Evolutionary conservation across 2,329 filamentous ascomycete genomes (phyloP), one percentile per base, ranked within the genome.

Genomic region (Fusarium verticillioides): DNA sequence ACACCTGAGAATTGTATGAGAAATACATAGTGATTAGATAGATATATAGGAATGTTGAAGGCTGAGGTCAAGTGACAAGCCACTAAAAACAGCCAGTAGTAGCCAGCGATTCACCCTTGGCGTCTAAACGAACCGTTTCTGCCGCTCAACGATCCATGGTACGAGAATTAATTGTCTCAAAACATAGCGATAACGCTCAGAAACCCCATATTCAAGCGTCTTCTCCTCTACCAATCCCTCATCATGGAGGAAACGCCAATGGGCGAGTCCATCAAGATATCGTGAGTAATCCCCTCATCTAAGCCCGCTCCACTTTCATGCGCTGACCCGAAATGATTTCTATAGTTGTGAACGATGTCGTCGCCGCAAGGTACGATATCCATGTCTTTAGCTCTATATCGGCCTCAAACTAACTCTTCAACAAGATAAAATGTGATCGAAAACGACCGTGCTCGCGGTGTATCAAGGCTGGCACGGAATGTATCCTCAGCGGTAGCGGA

Each of bases 361-460:
- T 59, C 80, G 82, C 40, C 80, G 84, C 63, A 85, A 85, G 80
- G 84, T 85, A 50, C 52, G 75, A 54, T 50, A 10, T 28, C 19
- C 44, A 47, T 46, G 15, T 30, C 44, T 36, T 13, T 21, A 12
- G 23, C 6, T 30, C n/a, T 42, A 19, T 30, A 19, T n/a, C n/a
- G 7, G 26, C 21, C 4, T 43, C n/a, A 28, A 16, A 19, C 56
- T 71, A 7, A 71, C n/a, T n/a, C 4, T 18, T 23, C 8, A 43
- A 26, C 19, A 54, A 88, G 82, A 85, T 89, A 42, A 89, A 87
- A 80, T 89, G 87, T 76, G 85, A 88, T 75, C 84, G 87, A 7
- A 83, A 83, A 50, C 79, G 83, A 19, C 87, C 87, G 18, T 89
- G 87, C 73, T 83, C 83, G 37, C 85, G 84, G 66, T 89, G 87